Conservation (phyloP, 2,329 filamentous ascomycete genomes). For the Botrytis byssoidea region DNA sequence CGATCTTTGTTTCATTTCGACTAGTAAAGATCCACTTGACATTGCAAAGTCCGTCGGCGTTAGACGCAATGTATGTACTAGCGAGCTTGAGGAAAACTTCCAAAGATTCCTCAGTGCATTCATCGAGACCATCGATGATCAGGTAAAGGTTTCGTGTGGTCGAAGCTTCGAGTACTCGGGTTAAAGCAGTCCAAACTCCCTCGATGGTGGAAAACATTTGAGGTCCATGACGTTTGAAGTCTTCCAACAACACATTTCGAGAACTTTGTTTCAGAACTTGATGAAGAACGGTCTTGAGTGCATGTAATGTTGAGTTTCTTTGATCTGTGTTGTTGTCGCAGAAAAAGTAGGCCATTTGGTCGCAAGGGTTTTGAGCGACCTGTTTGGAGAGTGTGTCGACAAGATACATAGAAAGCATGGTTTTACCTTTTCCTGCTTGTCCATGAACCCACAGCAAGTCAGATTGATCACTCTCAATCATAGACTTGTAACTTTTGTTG, state of each 20-base stretch:
- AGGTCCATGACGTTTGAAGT: slow-evolving; percentile 20
- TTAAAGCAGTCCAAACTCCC: slow-evolving; percentile 18
- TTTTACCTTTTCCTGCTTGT: slow-evolving; percentile 22
- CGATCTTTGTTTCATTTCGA: slow-evolving; percentile 18
- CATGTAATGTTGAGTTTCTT: slow-evolving; percentile 20
- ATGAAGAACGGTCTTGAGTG: slow-evolving; percentile 19
- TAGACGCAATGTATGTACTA: slow-evolving; percentile 13
- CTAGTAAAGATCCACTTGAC: slow-evolving; percentile 23
- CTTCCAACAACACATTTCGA: slow-evolving; percentile 14
- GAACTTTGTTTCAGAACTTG: slow-evolving; percentile 18
- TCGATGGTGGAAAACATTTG: slow-evolving; percentile 19
- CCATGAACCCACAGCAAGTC: slow-evolving; percentile 21
- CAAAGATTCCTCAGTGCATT: slow-evolving; percentile 18
- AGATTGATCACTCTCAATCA: slow-evolving; percentile 19
- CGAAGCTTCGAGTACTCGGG: slow-evolving; percentile 15
- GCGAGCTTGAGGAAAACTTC: slow-evolving; percentile 18
- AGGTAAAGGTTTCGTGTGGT: slow-evolving; percentile 19
- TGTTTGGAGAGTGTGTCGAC: slow-evolving; percentile 18
- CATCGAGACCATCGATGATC: slow-evolving; percentile 23
- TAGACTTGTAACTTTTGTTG: slow-evolving; percentile 13
- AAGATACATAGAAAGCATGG: slow-evolving; percentile 21
- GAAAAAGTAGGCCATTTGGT: slow-evolving; percentile 20
- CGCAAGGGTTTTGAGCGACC: slow-evolving; percentile 15
- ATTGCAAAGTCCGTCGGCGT: slow-evolving; percentile 19
- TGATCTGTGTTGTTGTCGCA: slow-evolving; percentile 19